Evolutionary conservation across 2,329 filamentous ascomycete species (phyloP).

Genomic region (Aspergillus costaricaensis): DNA sequence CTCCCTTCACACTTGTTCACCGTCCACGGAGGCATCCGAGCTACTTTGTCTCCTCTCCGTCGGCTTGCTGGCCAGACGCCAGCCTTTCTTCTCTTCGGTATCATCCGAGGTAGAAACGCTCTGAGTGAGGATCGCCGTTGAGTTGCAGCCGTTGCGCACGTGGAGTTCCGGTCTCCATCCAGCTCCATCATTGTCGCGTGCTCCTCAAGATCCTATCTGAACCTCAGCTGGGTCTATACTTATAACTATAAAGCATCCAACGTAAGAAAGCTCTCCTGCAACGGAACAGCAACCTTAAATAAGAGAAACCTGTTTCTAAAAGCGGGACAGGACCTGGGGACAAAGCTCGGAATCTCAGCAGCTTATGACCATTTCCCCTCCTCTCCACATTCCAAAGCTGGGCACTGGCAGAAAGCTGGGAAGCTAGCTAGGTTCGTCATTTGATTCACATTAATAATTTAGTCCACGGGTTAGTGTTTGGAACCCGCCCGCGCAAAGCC

Average conservation of each 20-base stretch:
- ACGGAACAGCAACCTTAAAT: not conserved
- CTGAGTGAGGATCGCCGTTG: not conserved
- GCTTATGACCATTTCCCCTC: not conserved
- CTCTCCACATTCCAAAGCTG: slow-evolving; percentile 17
- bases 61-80: not conserved
- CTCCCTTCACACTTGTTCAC: not conserved
- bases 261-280: not conserved
- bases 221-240: not conserved
- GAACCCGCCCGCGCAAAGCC: not conserved
- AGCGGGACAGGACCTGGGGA: not conserved
- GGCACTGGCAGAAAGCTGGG: slow-evolving; percentile 9
- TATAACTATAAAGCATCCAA: not conserved
- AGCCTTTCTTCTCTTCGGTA: not conserved
- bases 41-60: not conserved
- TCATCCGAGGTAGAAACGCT: not conserved
- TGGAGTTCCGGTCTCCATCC: slow-evolving; percentile 3
- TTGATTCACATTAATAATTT: not conserved
- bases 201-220: not conserved
- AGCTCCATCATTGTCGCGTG: not conserved
- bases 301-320: not conserved
- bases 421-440: not conserved
- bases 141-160: slow-evolving; percentile 9
- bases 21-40: not conserved
- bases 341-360: not conserved
- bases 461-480: not conserved